These are phyloP conservation scores for Zea mays DNA, from an alignment of 176 grass and related monocot genomes.

Conservation along the genomic window DNA sequence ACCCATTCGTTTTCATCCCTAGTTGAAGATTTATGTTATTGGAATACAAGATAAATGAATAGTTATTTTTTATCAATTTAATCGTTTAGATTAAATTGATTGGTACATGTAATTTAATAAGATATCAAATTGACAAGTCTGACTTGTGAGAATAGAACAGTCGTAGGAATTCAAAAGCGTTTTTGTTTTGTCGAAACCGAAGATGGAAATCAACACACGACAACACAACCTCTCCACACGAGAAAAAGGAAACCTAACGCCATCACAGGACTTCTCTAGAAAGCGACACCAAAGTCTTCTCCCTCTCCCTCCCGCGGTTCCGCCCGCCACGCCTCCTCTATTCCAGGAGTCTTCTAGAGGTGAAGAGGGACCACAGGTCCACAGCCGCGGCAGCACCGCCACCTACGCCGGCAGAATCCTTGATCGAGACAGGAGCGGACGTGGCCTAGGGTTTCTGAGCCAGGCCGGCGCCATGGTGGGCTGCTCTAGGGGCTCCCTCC, in stretches of 20 bases:
- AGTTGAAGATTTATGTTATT: no score
- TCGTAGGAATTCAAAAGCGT: not conserved
- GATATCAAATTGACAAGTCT: no score
- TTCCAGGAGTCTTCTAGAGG: slow-evolving; percentile 8
- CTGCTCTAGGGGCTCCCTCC: slow-evolving; percentile 59
- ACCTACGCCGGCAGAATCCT: not conserved
- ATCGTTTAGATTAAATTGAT: no score
- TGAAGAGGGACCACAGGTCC: not conserved
- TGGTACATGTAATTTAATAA: no score
- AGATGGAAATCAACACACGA: not conserved
- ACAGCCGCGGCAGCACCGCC: not conserved
- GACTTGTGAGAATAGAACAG: not conserved
- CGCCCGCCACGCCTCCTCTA: slow-evolving; percentile 20
- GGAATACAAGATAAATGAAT: no score
- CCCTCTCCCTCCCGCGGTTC: not conserved
- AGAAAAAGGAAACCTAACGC: slow-evolving; percentile 15
- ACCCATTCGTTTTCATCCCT: no score
- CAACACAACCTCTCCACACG: not conserved
- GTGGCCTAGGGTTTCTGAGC: slow-evolving; percentile 16
- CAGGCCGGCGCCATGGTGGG: slow-evolving; percentile 43
- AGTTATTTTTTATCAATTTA: no score
- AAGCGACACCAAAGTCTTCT: not conserved
- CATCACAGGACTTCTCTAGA: slow-evolving; percentile 31
- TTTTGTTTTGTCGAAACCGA: not conserved
- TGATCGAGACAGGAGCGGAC: slow-evolving; percentile 14